Evolutionary conservation across 768 basidiomycete genomes (phyloP), one percentile per base, ranked within the genome.

Genomic region (Ephemerocybe angulata): DNA sequence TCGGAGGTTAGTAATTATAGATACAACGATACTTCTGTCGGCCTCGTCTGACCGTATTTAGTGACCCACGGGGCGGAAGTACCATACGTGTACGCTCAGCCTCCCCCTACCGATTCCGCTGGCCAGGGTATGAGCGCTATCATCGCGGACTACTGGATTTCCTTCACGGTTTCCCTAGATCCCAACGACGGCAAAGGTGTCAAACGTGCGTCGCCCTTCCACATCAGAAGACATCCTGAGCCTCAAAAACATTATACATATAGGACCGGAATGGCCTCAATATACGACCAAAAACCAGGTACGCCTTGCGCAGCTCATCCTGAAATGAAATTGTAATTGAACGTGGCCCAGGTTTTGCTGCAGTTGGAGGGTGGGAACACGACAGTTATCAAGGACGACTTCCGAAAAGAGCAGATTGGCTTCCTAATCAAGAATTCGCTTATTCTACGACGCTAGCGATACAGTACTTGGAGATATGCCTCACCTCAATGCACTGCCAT

Each of bases 131-230:
- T 74, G 5, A 75, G 72, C 52, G 58, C 53, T 19, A 50, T 65
- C 21, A 72, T 76, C 68, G 66, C 73, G 25, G 72, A 76, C 54
- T 76, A 75, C 50, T 76, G 73, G 75, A 65, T 76, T 7, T 76
- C 75, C 3, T 76, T 75, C 50, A 69, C 69, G 1, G 71, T 65
- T 3, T 69, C 65, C 35, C 57, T 75, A 31, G 64, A 74, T 52
- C 75, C 74, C 6, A 76, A 76, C 56, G 75, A 76, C 46, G 65
- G 66, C 3, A 63, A 58, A 22, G 73, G 75, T 15, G 43, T 47
- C 31, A 21, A 62, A 53, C 70, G 74, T 73, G 53, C 35, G 69
- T 64, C 15, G 8, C 27, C 21, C 41, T 50, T 27, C 42, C 22
- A 43, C 10, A 43, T n/a, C 21, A 10, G n/a, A 24, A 11, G 22